phyloP scores from a whole-genome alignment of 139 green algal species.

The Prasinococcaceae sp. region DNA sequence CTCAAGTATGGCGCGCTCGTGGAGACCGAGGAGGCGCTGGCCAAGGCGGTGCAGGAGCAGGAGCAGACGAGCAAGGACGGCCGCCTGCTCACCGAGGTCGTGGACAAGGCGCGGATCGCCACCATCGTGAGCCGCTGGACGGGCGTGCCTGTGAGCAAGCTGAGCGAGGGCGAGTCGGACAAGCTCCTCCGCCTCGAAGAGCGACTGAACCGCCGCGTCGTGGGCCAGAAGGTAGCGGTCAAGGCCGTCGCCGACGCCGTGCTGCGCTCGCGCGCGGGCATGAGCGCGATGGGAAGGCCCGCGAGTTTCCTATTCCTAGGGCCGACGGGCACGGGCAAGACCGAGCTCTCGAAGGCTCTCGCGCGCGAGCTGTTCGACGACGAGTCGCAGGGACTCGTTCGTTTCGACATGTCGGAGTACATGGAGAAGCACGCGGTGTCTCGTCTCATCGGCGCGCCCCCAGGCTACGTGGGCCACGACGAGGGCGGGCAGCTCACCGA shows the following conservation, averaged over 20 bases:
- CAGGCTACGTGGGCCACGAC: slow-evolving; percentile 44
- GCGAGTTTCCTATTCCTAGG: slow-evolving; percentile 80
- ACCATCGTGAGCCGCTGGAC: slow-evolving; percentile 73
- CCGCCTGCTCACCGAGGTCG: slow-evolving; percentile 67
- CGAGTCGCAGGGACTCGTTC: slow-evolving; percentile 41
- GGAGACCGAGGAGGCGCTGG: slow-evolving; percentile 60
- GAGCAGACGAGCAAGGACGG: slow-evolving; percentile 13
- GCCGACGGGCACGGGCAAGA: slow-evolving; percentile 68
- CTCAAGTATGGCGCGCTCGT: slow-evolving; percentile 59
- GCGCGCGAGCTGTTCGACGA: slow-evolving; percentile 73
- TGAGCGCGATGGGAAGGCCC: slow-evolving; percentile 32
- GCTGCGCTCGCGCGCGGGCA: slow-evolving; percentile 63
- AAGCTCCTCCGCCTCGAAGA: slow-evolving; percentile 26
- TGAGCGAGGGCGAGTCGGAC: slow-evolving; percentile 30
- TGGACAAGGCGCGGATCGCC: slow-evolving; percentile 43
- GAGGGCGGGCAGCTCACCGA: slow-evolving; percentile 71
- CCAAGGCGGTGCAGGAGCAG: slow-evolving; percentile 20
- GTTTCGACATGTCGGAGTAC: slow-evolving; percentile 54
- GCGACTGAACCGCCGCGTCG: background rate
- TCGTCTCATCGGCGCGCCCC: slow-evolving; percentile 60
- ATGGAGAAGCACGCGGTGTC: slow-evolving; percentile 59
- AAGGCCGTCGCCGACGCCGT: slow-evolving; percentile 72
- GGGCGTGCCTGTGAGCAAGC: slow-evolving; percentile 62
- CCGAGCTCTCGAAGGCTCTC: slow-evolving; percentile 68
- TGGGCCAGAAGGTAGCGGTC: slow-evolving; percentile 36